Conservation (phyloP, 1,284 basidiomycete species). For the Irpex rosettiformis region DNA sequence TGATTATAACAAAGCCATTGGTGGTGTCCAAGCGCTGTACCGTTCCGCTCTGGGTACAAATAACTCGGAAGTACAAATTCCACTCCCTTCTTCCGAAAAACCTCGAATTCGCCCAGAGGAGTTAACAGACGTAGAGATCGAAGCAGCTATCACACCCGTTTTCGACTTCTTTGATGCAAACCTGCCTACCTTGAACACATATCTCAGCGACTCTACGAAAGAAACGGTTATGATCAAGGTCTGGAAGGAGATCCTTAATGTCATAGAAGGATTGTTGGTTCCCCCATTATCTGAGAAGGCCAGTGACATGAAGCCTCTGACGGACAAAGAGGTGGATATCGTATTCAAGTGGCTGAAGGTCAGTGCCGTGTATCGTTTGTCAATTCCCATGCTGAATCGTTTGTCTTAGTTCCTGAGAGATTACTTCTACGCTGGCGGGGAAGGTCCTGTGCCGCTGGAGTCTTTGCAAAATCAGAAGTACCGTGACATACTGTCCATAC, state of each 20-base stretch:
- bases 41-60: conserved; percentile 63
- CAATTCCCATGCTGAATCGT: conserved; percentile 8
- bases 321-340: conserved; percentile 95
- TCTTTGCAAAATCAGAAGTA: conserved; percentile 96
- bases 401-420: conserved; percentile 77
- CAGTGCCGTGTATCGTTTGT: conserved; percentile 14
- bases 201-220: conserved; percentile 81
- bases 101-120: conserved; percentile 69
- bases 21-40: conserved; percentile 79
- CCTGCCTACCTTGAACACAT: conserved; percentile 88
- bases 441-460: conserved; percentile 85
- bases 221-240: conserved; percentile 91
- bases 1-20: conserved; percentile 83
- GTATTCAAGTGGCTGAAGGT: conserved; percentile 98
- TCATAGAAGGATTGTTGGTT: conserved; percentile 88
- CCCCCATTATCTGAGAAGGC: conserved; percentile 89
- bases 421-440: conserved; percentile 94
- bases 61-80: conserved; percentile 73
- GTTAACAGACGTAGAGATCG: conserved; percentile 91
- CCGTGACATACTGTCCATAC: conserved; percentile 85
- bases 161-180: conserved; percentile 98
- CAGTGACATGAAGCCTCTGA: conserved; percentile 88
- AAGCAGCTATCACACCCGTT: conserved; percentile 87
- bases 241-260: conserved; percentile 94
- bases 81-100: conserved; percentile 69